These are phyloP conservation scores for Opeltia flavorubescens DNA, from an alignment of 495 filamentous ascomycete genomes.

Conservation along the genomic window DNA sequence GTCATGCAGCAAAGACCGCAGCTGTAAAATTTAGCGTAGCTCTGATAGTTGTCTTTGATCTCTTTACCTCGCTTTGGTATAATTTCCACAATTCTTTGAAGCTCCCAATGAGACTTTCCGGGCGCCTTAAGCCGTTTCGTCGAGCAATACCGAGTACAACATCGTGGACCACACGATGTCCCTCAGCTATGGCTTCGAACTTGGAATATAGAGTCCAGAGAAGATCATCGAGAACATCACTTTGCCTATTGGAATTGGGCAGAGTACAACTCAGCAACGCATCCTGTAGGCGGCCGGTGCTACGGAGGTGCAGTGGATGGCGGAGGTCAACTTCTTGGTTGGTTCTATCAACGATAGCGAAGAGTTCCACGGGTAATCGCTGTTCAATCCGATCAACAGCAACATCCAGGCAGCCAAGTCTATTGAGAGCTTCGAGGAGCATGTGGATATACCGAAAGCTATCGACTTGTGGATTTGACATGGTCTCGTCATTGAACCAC, in stretches of 20 bases:
- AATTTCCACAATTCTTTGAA: conserved; percentile 95
- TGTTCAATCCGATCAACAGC: conserved; percentile 86
- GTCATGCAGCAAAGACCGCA: conserved; percentile 86
- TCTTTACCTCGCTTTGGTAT: conserved; percentile 53
- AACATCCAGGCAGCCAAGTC: conserved; percentile 67
- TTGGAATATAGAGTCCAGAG: conserved; percentile 89
- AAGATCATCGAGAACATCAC: conserved; percentile 74
- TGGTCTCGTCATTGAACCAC: conserved; percentile 63
- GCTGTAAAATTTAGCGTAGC: conserved; percentile 41
- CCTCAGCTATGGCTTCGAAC: conserved; percentile 91
- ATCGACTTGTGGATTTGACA: conserved; percentile 86
- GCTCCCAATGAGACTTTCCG: conserved; percentile 49
- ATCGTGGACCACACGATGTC: conserved; percentile 88
- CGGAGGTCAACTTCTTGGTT: conserved; percentile 85
- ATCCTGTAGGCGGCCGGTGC: conserved; percentile 28
- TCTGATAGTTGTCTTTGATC: not conserved
- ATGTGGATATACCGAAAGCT: conserved; percentile 87
- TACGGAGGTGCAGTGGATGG: conserved; percentile 57
- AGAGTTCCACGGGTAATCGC: conserved; percentile 83
- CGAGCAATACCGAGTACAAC: conserved; percentile 67
- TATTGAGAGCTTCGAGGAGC: conserved; percentile 76
- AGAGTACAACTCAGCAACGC: conserved; percentile 40
- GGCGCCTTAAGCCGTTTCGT: conserved; percentile 49
- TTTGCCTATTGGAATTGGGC: conserved; percentile 55
- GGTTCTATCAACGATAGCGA: conserved; percentile 85